These are phyloP conservation scores for Wickerhamiella hasegawae DNA, from an alignment of 805 yeast species.

Conservation along the genomic window DNA sequence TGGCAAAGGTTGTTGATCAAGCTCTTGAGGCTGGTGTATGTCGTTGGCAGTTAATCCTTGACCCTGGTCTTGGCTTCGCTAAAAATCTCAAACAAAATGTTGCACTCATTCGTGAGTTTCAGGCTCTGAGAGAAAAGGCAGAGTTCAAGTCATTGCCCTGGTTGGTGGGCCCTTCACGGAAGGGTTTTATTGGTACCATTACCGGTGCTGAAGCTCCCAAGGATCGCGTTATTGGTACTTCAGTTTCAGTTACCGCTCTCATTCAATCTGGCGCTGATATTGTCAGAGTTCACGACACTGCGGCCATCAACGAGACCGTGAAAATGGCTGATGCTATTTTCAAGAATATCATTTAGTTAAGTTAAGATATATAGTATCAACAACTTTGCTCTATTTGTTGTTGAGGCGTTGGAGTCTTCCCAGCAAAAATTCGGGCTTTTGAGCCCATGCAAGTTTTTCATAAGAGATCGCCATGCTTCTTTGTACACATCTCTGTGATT, in stretches of 20 bases:
- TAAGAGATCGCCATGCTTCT: constrained; percentile 10
- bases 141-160: constrained; percentile 38
- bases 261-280: constrained; percentile 62
- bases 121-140: constrained; percentile 13
- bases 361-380: no score
- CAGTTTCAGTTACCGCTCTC: constrained; percentile 57
- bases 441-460: constrained; percentile 14
- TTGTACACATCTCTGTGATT: constrained; percentile 17
- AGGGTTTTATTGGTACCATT: constrained; percentile 65
- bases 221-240: constrained; percentile 62
- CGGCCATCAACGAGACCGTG: constrained; percentile 37
- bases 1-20: constrained; percentile 34
- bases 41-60: constrained; percentile 83
- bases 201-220: constrained; percentile 40
- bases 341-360: constrained; percentile 8
- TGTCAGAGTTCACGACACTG: constrained; percentile 77
- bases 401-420: constrained; percentile 7
- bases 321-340: constrained; percentile 63
- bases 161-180: constrained; percentile 77
- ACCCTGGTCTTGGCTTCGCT: constrained; percentile 97
- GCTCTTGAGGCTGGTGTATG: constrained; percentile 51
- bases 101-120: constrained; percentile 32
- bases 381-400: no score
- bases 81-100: constrained; percentile 60
- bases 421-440: constrained; percentile 5